Evolutionary conservation across 2,329 filamentous ascomycete species (phyloP).

Genomic region (Beauveria sp.): DNA sequence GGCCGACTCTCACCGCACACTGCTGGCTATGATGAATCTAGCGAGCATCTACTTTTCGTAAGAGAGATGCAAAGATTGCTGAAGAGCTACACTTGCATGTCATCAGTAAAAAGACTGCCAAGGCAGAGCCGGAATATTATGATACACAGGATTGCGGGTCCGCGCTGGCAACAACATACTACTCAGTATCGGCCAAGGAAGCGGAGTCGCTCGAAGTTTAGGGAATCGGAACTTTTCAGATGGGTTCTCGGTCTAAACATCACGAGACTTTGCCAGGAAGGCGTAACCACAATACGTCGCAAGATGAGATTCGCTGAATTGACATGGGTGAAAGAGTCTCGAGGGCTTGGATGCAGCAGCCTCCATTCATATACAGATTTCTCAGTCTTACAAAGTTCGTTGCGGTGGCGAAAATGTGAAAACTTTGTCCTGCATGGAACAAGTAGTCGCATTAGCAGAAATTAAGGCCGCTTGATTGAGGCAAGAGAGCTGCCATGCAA

Average conservation of each 20-base stretch:
- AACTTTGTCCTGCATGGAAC: too few species aligned
- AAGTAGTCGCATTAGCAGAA: too few species aligned
- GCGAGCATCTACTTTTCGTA: neutral
- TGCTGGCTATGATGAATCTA: neutral
- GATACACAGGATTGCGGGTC: neutral
- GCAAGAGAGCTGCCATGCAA: too few species aligned
- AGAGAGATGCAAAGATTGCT: neutral
- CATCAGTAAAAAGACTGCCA: neutral
- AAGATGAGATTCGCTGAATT: too few species aligned
- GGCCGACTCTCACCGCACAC: neutral
- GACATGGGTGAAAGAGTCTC: too few species aligned
- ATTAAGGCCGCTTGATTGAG: too few species aligned
- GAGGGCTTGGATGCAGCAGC: too few species aligned
- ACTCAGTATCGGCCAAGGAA: constrained; percentile 7
- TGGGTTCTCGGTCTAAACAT: constrained; percentile 12
- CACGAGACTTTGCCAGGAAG: constrained; percentile 6
- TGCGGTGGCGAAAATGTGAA: too few species aligned
- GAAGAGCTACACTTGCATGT: neutral
- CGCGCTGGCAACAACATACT: neutral
- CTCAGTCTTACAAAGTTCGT: too few species aligned
- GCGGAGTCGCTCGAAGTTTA: neutral
- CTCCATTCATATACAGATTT: too few species aligned
- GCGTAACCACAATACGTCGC: too few species aligned
- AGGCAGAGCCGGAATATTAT: neutral
- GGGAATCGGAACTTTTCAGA: neutral